phyloP scores from a whole-genome alignment of 2,329 filamentous ascomycete species.

The Neofusicoccum kwambonambiense region DNA sequence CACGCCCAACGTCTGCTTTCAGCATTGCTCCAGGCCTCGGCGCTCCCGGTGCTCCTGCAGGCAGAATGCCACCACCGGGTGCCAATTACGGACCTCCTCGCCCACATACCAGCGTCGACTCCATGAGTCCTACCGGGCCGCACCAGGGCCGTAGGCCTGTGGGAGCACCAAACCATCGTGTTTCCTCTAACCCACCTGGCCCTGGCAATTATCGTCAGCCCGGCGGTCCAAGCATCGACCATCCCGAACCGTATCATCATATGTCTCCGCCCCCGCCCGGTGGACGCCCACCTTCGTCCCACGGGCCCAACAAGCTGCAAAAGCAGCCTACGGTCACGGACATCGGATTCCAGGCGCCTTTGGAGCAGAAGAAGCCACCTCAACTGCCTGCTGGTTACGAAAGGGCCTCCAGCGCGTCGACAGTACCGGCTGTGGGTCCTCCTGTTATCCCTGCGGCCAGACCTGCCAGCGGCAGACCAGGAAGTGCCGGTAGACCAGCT shows the following conservation, averaged over 20 bases:
- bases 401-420: background rate
- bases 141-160: conserved; percentile 25
- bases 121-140: conserved; percentile 35
- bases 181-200: conserved; percentile 30
- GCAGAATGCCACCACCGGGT: conserved; percentile 21
- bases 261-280: conserved; percentile 40
- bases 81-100: conserved; percentile 33
- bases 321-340: conserved; percentile 35
- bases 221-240: conserved; percentile 37
- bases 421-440: conserved; percentile 1
- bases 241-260: conserved; percentile 28
- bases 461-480: background rate
- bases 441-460: background rate
- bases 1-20: conserved; percentile 50
- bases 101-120: conserved; percentile 37
- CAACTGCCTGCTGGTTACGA: conserved; percentile 21
- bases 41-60: conserved; percentile 27
- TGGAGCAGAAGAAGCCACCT: conserved; percentile 36
- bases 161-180: conserved; percentile 20
- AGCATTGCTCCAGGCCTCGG: conserved; percentile 44
- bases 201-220: conserved; percentile 37
- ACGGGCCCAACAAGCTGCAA: conserved; percentile 45
- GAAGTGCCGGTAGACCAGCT: background rate
- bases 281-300: conserved; percentile 35
- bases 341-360: conserved; percentile 30